Conservation (phyloP, 352 stramenopile genomes). For the Salisapilia sapeloensis region DNA sequence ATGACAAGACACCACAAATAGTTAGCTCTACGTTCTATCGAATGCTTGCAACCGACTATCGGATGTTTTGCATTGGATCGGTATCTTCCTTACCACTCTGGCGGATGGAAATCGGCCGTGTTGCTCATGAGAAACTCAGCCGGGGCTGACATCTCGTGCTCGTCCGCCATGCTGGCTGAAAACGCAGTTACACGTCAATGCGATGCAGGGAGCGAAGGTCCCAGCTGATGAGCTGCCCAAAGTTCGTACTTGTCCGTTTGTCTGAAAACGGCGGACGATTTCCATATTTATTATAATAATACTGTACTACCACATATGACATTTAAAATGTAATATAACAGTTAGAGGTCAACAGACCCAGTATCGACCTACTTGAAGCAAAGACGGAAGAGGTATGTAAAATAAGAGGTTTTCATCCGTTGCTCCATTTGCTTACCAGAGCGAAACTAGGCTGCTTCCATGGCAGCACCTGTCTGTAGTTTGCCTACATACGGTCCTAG, state of each 20-base stretch:
- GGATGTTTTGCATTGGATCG: neutral
- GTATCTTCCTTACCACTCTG: conserved; percentile 32
- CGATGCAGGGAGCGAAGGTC: no score
- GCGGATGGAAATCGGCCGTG: conserved; percentile 62
- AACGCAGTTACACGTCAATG: no score
- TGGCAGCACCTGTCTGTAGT: conserved; percentile 23
- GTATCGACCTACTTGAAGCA: no score
- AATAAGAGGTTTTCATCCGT: conserved; percentile 1
- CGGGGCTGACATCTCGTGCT: conserved; percentile 18
- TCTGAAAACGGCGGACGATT: conserved; percentile 1
- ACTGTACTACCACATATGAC: neutral
- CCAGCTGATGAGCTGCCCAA: no score
- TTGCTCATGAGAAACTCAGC: conserved; percentile 62
- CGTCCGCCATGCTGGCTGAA: conserved; percentile 1
- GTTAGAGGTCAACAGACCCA: no score
- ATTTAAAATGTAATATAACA: no score
- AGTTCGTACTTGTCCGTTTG: no score
- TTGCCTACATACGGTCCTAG: conserved; percentile 48
- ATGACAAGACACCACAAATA: no score
- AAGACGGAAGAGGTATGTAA: no score
- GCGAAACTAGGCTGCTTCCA: conserved; percentile 31
- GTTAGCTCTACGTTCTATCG: no score
- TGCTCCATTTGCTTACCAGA: neutral
- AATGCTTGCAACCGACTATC: no score
- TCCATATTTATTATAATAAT: conserved; percentile 4